Percentiles rank a stretch among this genome's conserved stretches.
Conservation (phyloP, 129 eudicot genomes). For the Chrysanthemum seticuspe region DNA sequence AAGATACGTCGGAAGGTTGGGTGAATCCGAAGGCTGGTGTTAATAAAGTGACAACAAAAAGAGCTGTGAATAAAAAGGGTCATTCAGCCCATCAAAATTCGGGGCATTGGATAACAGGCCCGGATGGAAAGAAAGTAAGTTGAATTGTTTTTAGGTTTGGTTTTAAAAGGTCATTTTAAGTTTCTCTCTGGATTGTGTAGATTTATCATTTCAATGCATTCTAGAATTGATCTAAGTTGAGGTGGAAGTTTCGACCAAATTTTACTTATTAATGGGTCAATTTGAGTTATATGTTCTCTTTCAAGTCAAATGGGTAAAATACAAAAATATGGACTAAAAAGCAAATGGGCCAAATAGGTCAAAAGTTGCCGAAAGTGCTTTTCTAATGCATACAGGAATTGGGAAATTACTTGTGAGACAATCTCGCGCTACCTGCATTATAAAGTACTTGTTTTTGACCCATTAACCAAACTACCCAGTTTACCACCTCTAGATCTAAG, state of each 20-base stretch:
- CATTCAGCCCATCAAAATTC: constrained; percentile 46
- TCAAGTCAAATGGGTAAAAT: not conserved
- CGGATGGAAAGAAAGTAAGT: constrained; percentile 76
- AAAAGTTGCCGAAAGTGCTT: not conserved
- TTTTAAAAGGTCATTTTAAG: not conserved
- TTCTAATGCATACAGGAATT: not conserved
- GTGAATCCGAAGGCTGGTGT: constrained; percentile 59
- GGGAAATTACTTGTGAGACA: no score
- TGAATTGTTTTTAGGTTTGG: constrained; percentile 7
- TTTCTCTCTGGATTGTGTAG: not conserved
- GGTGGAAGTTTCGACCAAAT: not conserved
- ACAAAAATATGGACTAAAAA: not conserved
- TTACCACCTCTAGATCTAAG: not conserved
- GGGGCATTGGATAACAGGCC: constrained; percentile 69
- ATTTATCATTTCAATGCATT: not conserved
- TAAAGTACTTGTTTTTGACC: constrained; percentile 8
- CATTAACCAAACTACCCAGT: not conserved
- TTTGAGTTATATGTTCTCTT: not conserved
- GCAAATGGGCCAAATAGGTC: not conserved
- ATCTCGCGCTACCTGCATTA: no score
- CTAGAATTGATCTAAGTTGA: constrained; percentile 5
- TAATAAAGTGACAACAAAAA: constrained; percentile 38
- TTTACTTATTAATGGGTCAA: not conserved
- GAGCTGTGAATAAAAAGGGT: constrained; percentile 61
- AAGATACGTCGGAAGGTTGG: constrained; percentile 51